Evolutionary conservation across 129 eudicot genomes (phyloP).

Genomic region (Chrysanthemum lavandulifolium): DNA sequence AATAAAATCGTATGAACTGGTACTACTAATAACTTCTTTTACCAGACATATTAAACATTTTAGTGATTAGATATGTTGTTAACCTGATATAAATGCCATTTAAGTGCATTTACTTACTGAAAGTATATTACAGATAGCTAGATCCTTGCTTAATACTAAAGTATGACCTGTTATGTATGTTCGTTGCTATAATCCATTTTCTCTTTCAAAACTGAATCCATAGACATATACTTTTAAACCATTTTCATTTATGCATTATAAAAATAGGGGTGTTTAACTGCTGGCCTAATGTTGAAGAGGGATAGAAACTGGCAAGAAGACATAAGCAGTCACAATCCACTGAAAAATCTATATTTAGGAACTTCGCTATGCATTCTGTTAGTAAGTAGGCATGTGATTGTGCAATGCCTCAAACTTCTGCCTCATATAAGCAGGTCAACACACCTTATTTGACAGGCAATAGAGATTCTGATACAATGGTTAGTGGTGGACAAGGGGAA

Average conservation of each 20-base stretch:
- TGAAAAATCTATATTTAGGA: slow-evolving; percentile 77
- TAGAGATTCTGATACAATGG: slow-evolving; percentile 32
- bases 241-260: too few species aligned
- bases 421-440: background rate
- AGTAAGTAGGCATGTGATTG: slow-evolving; percentile 29
- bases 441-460: slow-evolving; percentile 55
- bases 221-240: too few species aligned
- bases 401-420: too few species aligned
- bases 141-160: too few species aligned
- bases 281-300: slow-evolving; percentile 97
- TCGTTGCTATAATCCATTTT: too few species aligned
- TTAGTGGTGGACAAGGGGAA: slow-evolving; percentile 35
- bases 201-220: too few species aligned
- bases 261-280: background rate
- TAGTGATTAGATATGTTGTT: background rate
- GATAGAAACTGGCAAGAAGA: slow-evolving; percentile 78
- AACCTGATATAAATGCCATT: background rate
- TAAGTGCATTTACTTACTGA: background rate
- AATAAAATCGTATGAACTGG: background rate
- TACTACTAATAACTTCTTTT: background rate
- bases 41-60: background rate
- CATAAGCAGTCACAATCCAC: slow-evolving; percentile 75
- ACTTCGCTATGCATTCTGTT: slow-evolving; percentile 97
- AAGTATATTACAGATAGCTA: background rate
- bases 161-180: too few species aligned